Conservation (phyloP, 257 asterid genomes). For the Linaria vulgaris region DNA sequence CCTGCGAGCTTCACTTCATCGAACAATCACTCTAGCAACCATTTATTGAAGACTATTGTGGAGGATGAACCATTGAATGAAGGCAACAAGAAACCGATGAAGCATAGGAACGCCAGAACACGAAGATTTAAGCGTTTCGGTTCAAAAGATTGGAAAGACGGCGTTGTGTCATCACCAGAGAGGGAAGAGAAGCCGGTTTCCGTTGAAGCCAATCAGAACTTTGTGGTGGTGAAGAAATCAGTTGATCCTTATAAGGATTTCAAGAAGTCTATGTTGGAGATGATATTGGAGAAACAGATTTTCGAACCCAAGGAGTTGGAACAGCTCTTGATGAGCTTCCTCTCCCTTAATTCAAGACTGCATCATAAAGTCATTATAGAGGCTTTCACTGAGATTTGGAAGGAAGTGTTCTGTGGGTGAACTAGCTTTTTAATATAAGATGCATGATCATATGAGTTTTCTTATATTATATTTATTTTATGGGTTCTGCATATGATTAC, state of each 20-base stretch:
- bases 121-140: conserved; percentile 29
- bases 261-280: conserved; percentile 79
- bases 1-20: conserved; percentile 38
- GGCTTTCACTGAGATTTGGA: conserved; percentile 65
- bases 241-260: conserved; percentile 71
- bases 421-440: neutral
- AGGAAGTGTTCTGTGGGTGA: conserved; percentile 39
- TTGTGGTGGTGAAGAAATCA: conserved; percentile 68
- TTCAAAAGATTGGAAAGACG: conserved; percentile 36
- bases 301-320: conserved; percentile 62
- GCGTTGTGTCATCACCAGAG: conserved; percentile 1
- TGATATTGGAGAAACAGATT: conserved; percentile 66
- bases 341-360: conserved; percentile 58
- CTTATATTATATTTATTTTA: conserved; percentile 15
- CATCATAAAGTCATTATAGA: conserved; percentile 64
- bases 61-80: conserved; percentile 16
- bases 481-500: no score
- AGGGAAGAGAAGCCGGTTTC: conserved; percentile 20
- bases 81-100: conserved; percentile 13
- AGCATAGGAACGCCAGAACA: conserved; percentile 24
- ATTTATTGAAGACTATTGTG: conserved; percentile 1
- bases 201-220: conserved; percentile 40
- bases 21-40: conserved; percentile 17
- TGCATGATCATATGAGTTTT: neutral
- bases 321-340: conserved; percentile 62